These are phyloP conservation scores for Chamaenerion angustifolium DNA, from an alignment of 345 rosid genomes.

Conservation along the genomic window DNA sequence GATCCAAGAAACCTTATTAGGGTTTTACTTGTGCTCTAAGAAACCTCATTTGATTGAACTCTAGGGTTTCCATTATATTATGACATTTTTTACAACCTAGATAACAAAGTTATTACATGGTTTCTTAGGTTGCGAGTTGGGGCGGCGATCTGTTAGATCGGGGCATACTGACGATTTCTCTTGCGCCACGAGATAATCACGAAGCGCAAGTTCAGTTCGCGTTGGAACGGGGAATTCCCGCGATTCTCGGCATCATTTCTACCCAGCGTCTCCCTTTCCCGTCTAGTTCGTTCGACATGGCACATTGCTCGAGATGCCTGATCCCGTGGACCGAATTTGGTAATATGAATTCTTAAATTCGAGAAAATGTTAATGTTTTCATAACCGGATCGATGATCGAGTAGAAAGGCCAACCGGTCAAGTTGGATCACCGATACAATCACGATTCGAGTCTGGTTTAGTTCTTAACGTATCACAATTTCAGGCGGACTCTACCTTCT, in stretches of 20 bases:
- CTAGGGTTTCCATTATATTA: too few species aligned
- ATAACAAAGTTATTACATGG: too few species aligned
- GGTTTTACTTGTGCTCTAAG: neutral
- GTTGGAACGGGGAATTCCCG: slow-evolving; percentile 94
- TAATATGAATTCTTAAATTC: too few species aligned
- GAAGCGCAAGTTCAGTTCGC: slow-evolving; percentile 99
- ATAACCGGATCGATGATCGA: too few species aligned
- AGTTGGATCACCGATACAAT: too few species aligned
- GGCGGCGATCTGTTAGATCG: slow-evolving; percentile 94
- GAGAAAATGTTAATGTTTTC: too few species aligned
- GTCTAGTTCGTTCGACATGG: slow-evolving; percentile 92
- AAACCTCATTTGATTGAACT: too few species aligned
- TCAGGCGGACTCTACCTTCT: slow-evolving; percentile 92
- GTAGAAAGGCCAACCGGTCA: too few species aligned
- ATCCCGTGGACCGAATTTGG: slow-evolving; percentile 99
- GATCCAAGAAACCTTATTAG: neutral
- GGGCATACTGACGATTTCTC: slow-evolving; percentile 74
- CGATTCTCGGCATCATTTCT: slow-evolving; percentile 92
- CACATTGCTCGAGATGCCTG: slow-evolving; percentile 99
- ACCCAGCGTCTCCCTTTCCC: slow-evolving; percentile 97
- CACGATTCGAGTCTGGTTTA: too few species aligned
- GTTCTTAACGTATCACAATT: too few species aligned
- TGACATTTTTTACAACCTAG: too few species aligned
- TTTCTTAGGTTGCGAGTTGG: slow-evolving; percentile 92
- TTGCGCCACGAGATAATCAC: slow-evolving; percentile 96